Base-by-base conservation (phyloP, 2,329 filamentous ascomycete species). In the Fusarium paranaense region DNA sequence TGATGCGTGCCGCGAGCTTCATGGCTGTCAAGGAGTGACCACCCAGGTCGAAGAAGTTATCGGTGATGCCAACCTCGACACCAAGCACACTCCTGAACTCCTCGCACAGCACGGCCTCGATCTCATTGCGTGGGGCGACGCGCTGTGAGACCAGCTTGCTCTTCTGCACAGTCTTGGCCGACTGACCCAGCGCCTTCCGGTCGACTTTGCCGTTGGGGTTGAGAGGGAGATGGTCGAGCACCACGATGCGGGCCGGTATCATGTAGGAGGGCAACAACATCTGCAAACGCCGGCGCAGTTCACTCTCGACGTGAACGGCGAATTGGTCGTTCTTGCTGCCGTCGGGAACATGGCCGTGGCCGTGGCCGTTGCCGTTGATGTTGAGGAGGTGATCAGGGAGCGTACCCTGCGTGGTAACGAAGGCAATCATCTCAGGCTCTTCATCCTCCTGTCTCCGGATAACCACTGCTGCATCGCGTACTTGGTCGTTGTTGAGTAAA, bases 271-370 rank as follows among this genome's bases (percentile, higher is more conserved):
- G 78, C 1, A 80, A 35, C 1, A 69, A 18, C 7, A 54, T 60
- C 8, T 40, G 62, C 0, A 62, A 52, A 6, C 30, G 27, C 32
- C 60, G 11, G 47, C 35, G 30, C 78, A 79, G 8, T 42, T 68
- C 6, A 0, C 63, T 5, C 32, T 32, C 32, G 32, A 32, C 32
- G 32, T 32, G 62, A 81, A 82, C 82, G 27, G 81, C 78, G 1
- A 2, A 60, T 32, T 70, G 75, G 45, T 79, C 73, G 7, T 81
- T 79, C 1, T 67, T 10, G 0, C n/a, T 70, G 5, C 79, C 80
- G 42, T 81, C 76, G 33, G 80, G 81, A 77, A 80, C 80, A 0
- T 80, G 82, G 5, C 70, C 80, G 81, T 81, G 82, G 11, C 76
- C 80, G 81, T 81, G 82, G 11, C 76, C 78, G 1, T 68, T 72